Evolutionary conservation across 2,329 filamentous ascomycete species (phyloP).

Genomic region (Chlorencoelia australis): DNA sequence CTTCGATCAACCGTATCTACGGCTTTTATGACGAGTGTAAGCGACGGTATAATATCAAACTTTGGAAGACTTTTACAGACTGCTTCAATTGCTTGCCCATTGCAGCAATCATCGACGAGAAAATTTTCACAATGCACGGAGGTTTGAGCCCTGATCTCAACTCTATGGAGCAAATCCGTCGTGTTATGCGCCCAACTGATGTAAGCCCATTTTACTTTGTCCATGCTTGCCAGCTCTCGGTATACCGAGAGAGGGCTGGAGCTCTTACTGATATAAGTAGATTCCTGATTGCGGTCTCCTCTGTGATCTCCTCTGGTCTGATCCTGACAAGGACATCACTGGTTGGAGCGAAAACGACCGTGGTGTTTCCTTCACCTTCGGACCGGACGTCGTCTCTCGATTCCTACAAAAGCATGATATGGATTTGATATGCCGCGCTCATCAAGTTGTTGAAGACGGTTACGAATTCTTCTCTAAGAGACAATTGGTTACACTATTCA

Average conservation of each 20-base stretch:
- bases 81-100: slow-evolving; percentile 99
- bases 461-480: slow-evolving; percentile 99
- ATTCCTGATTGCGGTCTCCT: slow-evolving; percentile 96
- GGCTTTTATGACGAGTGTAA: slow-evolving; percentile 99
- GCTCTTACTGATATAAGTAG: slow-evolving; percentile 40
- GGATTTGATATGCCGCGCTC: slow-evolving; percentile 97
- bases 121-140: slow-evolving; percentile 99
- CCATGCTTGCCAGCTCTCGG: slow-evolving; percentile 19
- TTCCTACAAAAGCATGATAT: slow-evolving; percentile 99
- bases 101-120: slow-evolving; percentile 97
- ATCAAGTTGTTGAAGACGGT: slow-evolving; percentile 97
- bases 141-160: slow-evolving; percentile 94
- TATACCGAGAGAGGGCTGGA: slow-evolving; percentile 23
- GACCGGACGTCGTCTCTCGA: slow-evolving; percentile 89
- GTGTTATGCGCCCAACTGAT: slow-evolving; percentile 97
- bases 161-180: slow-evolving; percentile 99
- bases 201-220: slow-evolving; percentile 47
- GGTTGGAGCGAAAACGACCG: slow-evolving; percentile 99
- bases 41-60: slow-evolving; percentile 96
- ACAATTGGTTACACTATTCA: slow-evolving; percentile 94
- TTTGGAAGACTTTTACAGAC: slow-evolving; percentile 99
- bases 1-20: slow-evolving; percentile 97
- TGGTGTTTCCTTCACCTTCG: slow-evolving; percentile 97
- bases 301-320: slow-evolving; percentile 96
- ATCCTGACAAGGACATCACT: slow-evolving; percentile 98